Evolutionary conservation across 352 stramenopile genomes (phyloP).

Genomic region (Pythium aristosporum): DNA sequence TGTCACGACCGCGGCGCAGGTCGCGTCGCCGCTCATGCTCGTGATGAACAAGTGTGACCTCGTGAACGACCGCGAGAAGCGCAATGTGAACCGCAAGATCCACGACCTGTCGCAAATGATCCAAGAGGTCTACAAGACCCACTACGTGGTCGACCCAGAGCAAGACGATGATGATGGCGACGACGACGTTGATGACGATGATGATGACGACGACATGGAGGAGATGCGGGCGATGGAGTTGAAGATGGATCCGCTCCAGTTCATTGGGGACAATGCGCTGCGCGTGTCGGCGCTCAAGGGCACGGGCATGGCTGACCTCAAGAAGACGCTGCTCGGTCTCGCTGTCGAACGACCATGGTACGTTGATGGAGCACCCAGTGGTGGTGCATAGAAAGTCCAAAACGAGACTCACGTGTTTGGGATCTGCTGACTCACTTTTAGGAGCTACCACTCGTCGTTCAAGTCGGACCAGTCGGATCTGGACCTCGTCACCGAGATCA

Average conservation of each 20-base stretch:
- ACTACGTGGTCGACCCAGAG: constrained; percentile 53
- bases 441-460: constrained; percentile 84
- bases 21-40: constrained; percentile 77
- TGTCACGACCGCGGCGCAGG: constrained; percentile 71
- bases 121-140: constrained; percentile 65
- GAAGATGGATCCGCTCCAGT: constrained; percentile 50
- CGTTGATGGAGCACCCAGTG: no score
- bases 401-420: background rate
- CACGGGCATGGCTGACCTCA: constrained; percentile 62
- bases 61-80: constrained; percentile 48
- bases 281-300: constrained; percentile 81
- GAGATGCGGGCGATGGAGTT: constrained; percentile 31
- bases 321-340: constrained; percentile 60
- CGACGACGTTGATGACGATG: constrained; percentile 46
- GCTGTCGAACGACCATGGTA: constrained; percentile 67
- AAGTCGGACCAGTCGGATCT: constrained; percentile 82
- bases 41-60: constrained; percentile 88
- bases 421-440: constrained; percentile 10
- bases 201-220: constrained; percentile 4
- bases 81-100: constrained; percentile 63
- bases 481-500: constrained; percentile 86
- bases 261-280: constrained; percentile 70
- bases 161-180: constrained; percentile 32
- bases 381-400: background rate
- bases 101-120: constrained; percentile 83